Evolutionary conservation across 768 basidiomycete genomes (phyloP).

Genomic region (Pilatotrama ljubarskyi): DNA sequence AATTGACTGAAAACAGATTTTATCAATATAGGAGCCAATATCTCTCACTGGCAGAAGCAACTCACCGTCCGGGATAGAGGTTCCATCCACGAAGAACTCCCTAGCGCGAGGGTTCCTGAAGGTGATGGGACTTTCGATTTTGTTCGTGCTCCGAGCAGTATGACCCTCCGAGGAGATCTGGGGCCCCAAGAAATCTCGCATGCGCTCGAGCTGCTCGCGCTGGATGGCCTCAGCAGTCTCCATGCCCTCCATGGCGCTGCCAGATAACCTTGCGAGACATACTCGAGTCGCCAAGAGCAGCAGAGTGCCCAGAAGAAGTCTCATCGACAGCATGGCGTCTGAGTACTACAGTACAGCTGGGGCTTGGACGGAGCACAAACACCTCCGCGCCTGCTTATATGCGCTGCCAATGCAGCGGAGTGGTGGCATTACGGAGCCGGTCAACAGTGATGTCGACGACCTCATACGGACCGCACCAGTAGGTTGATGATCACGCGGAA

Average conservation of each 20-base stretch:
- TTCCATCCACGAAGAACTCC: conserved; percentile 39
- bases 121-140: conserved; percentile 21
- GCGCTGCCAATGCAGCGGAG: background rate
- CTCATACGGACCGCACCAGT: background rate
- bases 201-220: conserved; percentile 28
- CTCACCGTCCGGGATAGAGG: conserved; percentile 34
- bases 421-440: background rate
- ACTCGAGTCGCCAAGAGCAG: conserved; percentile 7
- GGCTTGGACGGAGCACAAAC: background rate
- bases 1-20: conserved; percentile 29
- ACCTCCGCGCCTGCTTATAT: background rate
- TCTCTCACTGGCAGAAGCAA: background rate
- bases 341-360: background rate
- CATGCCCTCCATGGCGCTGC: conserved; percentile 30
- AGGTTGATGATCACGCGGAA: background rate
- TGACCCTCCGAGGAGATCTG: background rate
- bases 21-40: background rate
- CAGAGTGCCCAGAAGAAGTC: background rate
- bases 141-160: conserved; percentile 4
- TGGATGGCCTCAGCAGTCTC: conserved; percentile 29
- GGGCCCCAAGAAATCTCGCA: conserved; percentile 30
- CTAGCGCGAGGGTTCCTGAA: conserved; percentile 27
- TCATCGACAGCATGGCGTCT: conserved; percentile 1
- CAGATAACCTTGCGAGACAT: conserved; percentile 18
- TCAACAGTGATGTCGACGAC: background rate